These are phyloP conservation scores for Knoxdaviesia capensis DNA, from an alignment of 2,329 filamentous ascomycete species.

Conservation along the genomic window DNA sequence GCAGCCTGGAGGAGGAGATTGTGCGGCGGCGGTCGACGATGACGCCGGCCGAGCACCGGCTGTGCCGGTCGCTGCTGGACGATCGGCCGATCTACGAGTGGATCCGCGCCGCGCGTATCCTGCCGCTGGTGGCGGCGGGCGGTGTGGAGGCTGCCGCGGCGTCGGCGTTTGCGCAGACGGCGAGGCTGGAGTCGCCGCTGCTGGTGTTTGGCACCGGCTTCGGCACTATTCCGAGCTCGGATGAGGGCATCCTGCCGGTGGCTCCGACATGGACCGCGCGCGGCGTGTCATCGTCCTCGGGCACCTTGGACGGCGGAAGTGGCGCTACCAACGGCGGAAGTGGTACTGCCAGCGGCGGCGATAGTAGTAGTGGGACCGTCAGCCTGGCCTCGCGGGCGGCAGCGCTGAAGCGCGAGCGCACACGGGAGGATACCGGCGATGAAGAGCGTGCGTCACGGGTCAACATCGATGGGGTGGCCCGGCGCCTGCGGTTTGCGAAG, in stretches of 20 bases:
- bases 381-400: too few species aligned
- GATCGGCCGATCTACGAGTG: constrained; percentile 36
- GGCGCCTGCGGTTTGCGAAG: too few species aligned
- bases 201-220: constrained; percentile 30
- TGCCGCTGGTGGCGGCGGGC: constrained; percentile 10
- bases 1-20: constrained; percentile 73
- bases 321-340: too few species aligned
- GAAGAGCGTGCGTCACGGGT: too few species aligned
- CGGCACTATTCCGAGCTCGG: constrained; percentile 19
- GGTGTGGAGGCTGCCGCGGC: constrained; percentile 3
- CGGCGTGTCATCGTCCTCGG: too few species aligned
- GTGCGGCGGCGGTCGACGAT: constrained; percentile 53
- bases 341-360: too few species aligned
- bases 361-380: too few species aligned
- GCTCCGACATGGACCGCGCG: background rate
- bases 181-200: constrained; percentile 21
- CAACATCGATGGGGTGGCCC: too few species aligned
- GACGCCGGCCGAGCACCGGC: constrained; percentile 43
- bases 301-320: too few species aligned
- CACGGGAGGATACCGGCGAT: too few species aligned
- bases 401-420: too few species aligned
- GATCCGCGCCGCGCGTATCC: constrained; percentile 31
- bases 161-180: constrained; percentile 25
- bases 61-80: constrained; percentile 35
- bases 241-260: constrained; percentile 21